A percentile compares a stretch with the other conserved stretches of the same genome.
Evolutionary conservation across 176 grass and related monocot species (phyloP).

Genomic region (Oryza brachyantha): DNA sequence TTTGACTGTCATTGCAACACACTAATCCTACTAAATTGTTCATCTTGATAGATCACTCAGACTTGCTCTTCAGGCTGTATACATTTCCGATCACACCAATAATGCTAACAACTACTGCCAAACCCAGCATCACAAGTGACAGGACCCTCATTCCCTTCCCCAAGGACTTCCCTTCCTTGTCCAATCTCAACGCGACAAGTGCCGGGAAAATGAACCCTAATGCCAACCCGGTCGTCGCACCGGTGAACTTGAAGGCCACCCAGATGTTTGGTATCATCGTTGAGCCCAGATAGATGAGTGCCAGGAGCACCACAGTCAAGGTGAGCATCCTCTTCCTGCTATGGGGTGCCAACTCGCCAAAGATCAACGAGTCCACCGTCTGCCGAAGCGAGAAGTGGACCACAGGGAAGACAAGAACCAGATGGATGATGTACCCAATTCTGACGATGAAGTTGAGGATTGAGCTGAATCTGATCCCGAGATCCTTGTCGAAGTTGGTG

Average conservation of each 20-base stretch:
- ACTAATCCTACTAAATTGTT: conserved; percentile 16
- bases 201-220: conserved; percentile 92
- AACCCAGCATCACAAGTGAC: conserved; percentile 55
- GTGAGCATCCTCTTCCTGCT: conserved; percentile 64
- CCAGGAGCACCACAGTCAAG: conserved; percentile 78
- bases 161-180: conserved; percentile 62
- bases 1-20: not conserved
- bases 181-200: conserved; percentile 70
- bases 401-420: conserved; percentile 91
- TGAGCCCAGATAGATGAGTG: conserved; percentile 71
- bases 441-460: conserved; percentile 90
- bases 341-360: conserved; percentile 33
- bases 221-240: conserved; percentile 77
- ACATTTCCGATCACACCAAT: conserved; percentile 78
- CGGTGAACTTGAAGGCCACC: conserved; percentile 96
- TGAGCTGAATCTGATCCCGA: conserved; percentile 84
- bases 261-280: conserved; percentile 96
- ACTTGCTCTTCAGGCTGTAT: conserved; percentile 71
- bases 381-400: conserved; percentile 98
- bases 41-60: conserved; percentile 41
- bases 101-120: conserved; percentile 64
- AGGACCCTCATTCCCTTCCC: conserved; percentile 54
- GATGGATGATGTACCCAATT: conserved; percentile 88
- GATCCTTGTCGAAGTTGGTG: conserved; percentile 95
- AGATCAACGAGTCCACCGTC: conserved; percentile 75